phyloP scores from a whole-genome alignment of 441 rosid species.

The Croton setiger region DNA sequence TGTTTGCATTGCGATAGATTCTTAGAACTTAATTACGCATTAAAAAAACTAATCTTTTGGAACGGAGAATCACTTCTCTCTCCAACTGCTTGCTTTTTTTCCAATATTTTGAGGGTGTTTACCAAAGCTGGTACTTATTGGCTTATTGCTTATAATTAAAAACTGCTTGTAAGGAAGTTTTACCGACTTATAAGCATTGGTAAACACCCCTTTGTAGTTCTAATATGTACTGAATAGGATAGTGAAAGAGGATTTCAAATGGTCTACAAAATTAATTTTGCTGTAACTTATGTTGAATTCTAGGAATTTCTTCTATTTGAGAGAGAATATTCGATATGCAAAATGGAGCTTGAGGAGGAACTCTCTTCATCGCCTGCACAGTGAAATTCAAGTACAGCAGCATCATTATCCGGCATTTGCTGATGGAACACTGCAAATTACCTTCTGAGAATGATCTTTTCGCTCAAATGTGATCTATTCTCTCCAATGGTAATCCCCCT shows the following conservation, averaged over 20 bases:
- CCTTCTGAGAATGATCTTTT: not conserved
- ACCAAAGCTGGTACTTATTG: too few species aligned
- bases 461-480: too few species aligned
- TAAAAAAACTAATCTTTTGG: not conserved
- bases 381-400: not conserved
- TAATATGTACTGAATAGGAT: not conserved
- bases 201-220: too few species aligned
- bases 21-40: not conserved
- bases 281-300: conserved; percentile 13
- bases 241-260: not conserved
- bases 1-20: conserved; percentile 1
- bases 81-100: not conserved
- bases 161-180: too few species aligned
- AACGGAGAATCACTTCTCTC: not conserved
- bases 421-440: not conserved
- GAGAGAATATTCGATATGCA: conserved; percentile 76
- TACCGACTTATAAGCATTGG: too few species aligned
- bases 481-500: not conserved
- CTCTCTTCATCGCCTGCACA: conserved; percentile 19
- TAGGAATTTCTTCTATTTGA: conserved; percentile 86
- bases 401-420: not conserved
- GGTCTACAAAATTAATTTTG: not conserved
- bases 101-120: not conserved
- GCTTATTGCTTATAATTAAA: too few species aligned
- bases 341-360: conserved; percentile 73